Percentiles rank a stretch among this genome's conserved stretches.
Conservation (phyloP, 192 early-diverging fungal species). For the Backusella westeae region DNA sequence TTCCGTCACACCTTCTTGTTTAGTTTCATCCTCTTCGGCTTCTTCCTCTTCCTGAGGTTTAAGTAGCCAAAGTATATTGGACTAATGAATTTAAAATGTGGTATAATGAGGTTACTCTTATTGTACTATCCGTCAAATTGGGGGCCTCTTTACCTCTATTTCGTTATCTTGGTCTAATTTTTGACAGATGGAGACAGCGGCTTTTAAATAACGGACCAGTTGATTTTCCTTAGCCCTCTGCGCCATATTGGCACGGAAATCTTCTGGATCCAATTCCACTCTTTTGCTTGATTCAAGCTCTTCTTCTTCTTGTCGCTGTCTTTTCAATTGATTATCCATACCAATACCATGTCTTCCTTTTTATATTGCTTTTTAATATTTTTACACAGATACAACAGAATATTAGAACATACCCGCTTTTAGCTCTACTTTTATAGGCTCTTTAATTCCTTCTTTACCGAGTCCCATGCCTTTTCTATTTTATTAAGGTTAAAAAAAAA, state of each 20-base stretch:
- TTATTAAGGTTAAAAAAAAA: not conserved
- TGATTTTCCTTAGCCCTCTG: slow-evolving; percentile 34
- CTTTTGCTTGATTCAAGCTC: slow-evolving; percentile 30
- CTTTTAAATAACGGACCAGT: slow-evolving; percentile 31
- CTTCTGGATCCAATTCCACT: slow-evolving; percentile 33
- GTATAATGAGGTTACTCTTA: not conserved
- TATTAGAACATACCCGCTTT: slow-evolving; percentile 11
- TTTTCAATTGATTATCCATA: slow-evolving; percentile 36
- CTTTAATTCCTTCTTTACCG: slow-evolving; percentile 33
- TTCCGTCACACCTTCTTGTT: slow-evolving; percentile 1
- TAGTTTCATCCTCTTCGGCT: not conserved
- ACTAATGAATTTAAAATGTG: not conserved
- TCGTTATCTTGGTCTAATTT: slow-evolving; percentile 35
- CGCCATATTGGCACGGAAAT: slow-evolving; percentile 35
- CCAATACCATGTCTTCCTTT: slow-evolving; percentile 47
- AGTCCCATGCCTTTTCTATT: slow-evolving; percentile 42
- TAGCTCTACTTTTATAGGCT: slow-evolving; percentile 30
- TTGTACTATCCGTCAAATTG: not conserved
- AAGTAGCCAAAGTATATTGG: slow-evolving; percentile 21
- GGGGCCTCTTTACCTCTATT: not conserved
- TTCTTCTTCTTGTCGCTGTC: slow-evolving; percentile 28
- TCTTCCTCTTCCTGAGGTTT: slow-evolving; percentile 21
- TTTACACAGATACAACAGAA: too few relatives aligned
- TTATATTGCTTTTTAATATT: not conserved
- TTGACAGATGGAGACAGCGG: slow-evolving; percentile 40